Conservation (phyloP, 352 stramenopile species). For the Phytophthora nicotianae region DNA sequence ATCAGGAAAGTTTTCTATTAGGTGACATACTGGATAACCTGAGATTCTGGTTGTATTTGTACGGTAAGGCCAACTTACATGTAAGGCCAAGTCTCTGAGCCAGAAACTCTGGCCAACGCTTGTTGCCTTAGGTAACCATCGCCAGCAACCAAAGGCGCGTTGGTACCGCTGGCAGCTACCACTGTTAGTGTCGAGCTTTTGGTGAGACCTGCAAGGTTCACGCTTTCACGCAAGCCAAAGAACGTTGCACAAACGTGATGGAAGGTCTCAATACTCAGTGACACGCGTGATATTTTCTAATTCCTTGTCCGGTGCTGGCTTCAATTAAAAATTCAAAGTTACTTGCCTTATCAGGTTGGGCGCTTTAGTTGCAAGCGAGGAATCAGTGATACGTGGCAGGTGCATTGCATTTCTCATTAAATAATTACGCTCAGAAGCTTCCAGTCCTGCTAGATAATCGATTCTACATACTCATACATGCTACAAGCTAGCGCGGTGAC, state of each 20-base stretch:
- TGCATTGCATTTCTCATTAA: constrained; percentile 23
- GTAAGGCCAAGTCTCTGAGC: too few relatives aligned
- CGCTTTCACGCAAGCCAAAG: constrained; percentile 4
- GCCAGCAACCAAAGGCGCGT: background rate
- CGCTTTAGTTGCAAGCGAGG: too few relatives aligned
- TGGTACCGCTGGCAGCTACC: constrained; percentile 1
- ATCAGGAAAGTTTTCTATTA: too few relatives aligned
- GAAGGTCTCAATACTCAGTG: background rate
- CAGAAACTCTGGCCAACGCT: too few relatives aligned
- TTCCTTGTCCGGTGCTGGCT: too few relatives aligned
- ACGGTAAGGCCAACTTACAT: background rate
- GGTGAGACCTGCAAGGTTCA: background rate
- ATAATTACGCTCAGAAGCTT: constrained; percentile 10
- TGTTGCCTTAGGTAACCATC: constrained; percentile 15
- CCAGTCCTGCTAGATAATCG: constrained; percentile 2
- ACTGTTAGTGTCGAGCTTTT: constrained; percentile 19
- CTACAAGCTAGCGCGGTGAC: constrained; percentile 7
- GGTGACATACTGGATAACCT: background rate
- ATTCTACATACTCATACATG: constrained; percentile 28
- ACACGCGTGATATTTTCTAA: too few relatives aligned
- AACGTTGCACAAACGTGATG: constrained; percentile 8
- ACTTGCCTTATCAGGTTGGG: too few relatives aligned
- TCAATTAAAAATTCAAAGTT: too few relatives aligned
- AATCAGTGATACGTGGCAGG: background rate
- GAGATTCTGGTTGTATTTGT: constrained; percentile 4